Percentiles rank a stretch among this genome's conserved stretches.
phyloP scores from a whole-genome alignment of 1,284 basidiomycete genomes.

The Malassezia globosa region DNA sequence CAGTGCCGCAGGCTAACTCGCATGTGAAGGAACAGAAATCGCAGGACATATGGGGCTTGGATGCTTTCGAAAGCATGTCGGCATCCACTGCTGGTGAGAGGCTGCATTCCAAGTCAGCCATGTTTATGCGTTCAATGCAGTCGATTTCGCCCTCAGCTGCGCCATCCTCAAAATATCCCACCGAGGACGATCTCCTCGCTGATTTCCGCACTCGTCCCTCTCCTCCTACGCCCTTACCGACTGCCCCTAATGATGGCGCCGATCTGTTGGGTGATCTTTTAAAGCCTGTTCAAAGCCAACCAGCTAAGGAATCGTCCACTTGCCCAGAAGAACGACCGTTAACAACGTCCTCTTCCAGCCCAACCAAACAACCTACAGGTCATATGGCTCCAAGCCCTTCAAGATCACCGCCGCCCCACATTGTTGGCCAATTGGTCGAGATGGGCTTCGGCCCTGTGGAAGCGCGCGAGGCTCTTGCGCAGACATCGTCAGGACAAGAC shows the following conservation, averaged over 20 bases:
- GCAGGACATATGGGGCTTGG: slow-evolving; percentile 14
- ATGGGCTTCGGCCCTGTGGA: slow-evolving; percentile 40
- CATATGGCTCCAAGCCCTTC: background rate
- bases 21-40: slow-evolving; percentile 11
- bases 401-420: slow-evolving; percentile 38
- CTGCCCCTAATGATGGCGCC: slow-evolving; percentile 5
- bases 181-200: slow-evolving; percentile 3
- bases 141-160: background rate
- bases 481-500: slow-evolving; percentile 29
- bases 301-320: slow-evolving; percentile 1
- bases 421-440: slow-evolving; percentile 43
- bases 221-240: background rate
- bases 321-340: background rate
- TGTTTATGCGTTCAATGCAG: background rate
- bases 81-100: background rate
- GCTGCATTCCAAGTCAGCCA: background rate
- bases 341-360: too few species aligned
- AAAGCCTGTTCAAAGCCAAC: slow-evolving; percentile 6
- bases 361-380: background rate
- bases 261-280: slow-evolving; percentile 33
- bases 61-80: slow-evolving; percentile 4
- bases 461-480: slow-evolving; percentile 31
- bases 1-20: background rate
- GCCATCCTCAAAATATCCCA: background rate
- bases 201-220: background rate